Evolutionary conservation across 164 flowering plant species (phyloP), one percentile per base, ranked within the genome.

Genomic region (Umbilicus rupestris): DNA sequence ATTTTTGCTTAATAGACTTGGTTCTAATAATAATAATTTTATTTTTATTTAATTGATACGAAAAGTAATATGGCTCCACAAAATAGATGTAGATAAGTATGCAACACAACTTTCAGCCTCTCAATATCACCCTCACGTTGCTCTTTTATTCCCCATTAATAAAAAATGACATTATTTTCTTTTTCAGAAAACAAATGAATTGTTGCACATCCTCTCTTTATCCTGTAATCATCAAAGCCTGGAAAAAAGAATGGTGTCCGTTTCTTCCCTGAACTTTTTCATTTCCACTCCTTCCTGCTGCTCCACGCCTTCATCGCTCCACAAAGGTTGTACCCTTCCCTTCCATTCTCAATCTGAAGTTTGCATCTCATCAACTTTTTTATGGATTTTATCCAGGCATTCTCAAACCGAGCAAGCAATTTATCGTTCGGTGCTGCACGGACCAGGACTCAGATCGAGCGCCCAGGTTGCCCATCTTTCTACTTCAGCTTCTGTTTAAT

Each of bases 201-300:
- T n/a, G n/a, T n/a, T n/a, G n/a, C n/a, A n/a, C n/a, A n/a, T n/a
- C n/a, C n/a, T n/a, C n/a, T n/a, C n/a, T n/a, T n/a, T n/a, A n/a
- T n/a, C n/a, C n/a, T n/a, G n/a, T n/a, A n/a, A n/a, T n/a, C n/a
- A n/a, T n/a, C n/a, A n/a, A n/a, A n/a, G n/a, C 37, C 47, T 44
- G 47, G 55, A 47, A 47, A 47, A 35, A 31, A n/a, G 42, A 19
- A 62, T 22, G 39, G 22, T 14, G 1, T 62, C 65, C 65, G 65
- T 62, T 2, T 62, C 39, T 9, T 62, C 65, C 5, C 65, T 62
- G 9, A 26, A 33, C 65, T 62, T 17, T 24, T 15, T 29, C 39
- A 62, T 35, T 62, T 62, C 65, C 65, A 33, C 65, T 62, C 42
- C 7, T 59, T 26, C 44, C 19, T 26, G 42, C 65, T 15, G 15